Evolutionary conservation across 768 basidiomycete species (phyloP).

Genomic region (Leccinum barrowsii): DNA sequence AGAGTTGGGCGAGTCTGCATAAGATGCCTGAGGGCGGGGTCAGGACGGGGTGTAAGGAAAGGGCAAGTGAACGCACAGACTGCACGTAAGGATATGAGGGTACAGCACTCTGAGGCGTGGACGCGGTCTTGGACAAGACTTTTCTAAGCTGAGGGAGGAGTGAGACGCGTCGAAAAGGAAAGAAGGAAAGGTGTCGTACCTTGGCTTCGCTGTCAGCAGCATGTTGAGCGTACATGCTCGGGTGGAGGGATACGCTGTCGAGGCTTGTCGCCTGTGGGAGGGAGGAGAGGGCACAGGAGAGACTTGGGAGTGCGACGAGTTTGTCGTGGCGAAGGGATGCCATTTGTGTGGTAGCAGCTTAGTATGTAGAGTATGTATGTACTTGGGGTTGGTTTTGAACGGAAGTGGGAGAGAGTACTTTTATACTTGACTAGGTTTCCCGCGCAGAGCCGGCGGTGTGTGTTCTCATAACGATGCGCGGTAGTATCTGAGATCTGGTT

Average conservation of each 20-base stretch:
- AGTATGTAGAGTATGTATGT: not conserved
- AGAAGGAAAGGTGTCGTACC: slow-evolving; percentile 36
- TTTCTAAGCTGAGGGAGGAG: slow-evolving; percentile 49
- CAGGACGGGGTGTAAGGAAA: slow-evolving; percentile 1
- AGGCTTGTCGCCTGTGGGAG: slow-evolving; percentile 73
- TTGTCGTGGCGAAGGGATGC: slow-evolving; percentile 39
- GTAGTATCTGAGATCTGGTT: slow-evolving; percentile 21
- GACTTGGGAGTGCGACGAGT: slow-evolving; percentile 70
- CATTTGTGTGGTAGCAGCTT: slow-evolving; percentile 24
- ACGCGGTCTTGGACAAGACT: slow-evolving; percentile 52
- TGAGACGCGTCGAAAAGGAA: slow-evolving; percentile 5
- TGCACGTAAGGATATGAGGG: slow-evolving; percentile 33
- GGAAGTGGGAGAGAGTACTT: slow-evolving; percentile 12
- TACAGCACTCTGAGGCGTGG: slow-evolving; percentile 33
- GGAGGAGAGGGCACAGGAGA: slow-evolving; percentile 63
- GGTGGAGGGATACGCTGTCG: slow-evolving; percentile 61
- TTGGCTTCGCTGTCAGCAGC: slow-evolving; percentile 75
- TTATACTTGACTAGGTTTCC: slow-evolving; percentile 8
- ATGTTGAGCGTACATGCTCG: slow-evolving; percentile 63
- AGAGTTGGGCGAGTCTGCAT: slow-evolving; percentile 35
- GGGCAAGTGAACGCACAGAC: slow-evolving; percentile 32
- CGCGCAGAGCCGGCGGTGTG: not conserved
- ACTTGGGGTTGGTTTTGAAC: not conserved
- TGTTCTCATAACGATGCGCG: slow-evolving; percentile 27
- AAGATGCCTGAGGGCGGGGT: slow-evolving; percentile 30